Evolutionary conservation across 306 rosid species (phyloP).

Genomic region (Prunus mira): DNA sequence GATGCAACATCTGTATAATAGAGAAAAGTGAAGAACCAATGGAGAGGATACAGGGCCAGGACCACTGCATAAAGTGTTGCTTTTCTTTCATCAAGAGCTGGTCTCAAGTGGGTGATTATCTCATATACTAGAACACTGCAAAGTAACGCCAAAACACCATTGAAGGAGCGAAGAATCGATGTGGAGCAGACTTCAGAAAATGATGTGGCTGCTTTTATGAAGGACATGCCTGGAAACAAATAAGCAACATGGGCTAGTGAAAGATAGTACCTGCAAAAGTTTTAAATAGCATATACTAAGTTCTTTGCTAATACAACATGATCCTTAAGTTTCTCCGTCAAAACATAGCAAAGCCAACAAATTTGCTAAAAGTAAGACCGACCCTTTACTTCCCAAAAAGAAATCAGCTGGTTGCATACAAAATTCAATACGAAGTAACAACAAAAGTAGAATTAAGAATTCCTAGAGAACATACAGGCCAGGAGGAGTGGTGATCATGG

Average conservation of each 20-base stretch:
- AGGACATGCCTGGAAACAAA: conserved; percentile 71
- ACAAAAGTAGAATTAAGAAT: conserved; percentile 1
- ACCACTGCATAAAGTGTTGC: conserved; percentile 56
- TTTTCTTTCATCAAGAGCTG: conserved; percentile 56
- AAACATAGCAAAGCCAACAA: background rate
- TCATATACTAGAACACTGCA: conserved; percentile 67
- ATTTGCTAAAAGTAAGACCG: background rate
- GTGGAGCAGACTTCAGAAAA: conserved; percentile 63
- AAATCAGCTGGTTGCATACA: conserved; percentile 2
- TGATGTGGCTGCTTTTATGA: conserved; percentile 39
- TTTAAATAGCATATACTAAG: conserved; percentile 21
- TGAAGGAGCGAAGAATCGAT: conserved; percentile 63
- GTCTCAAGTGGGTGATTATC: conserved; percentile 67
- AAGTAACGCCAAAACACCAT: conserved; percentile 61
- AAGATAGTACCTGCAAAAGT: conserved; percentile 88
- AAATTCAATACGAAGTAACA: background rate
- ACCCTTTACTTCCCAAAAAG: background rate
- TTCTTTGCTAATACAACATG: conserved; percentile 13
- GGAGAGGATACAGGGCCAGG: conserved; percentile 76
- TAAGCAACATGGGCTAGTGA: conserved; percentile 88
- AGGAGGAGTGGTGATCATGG: conserved; percentile 96
- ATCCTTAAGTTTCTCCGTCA: background rate
- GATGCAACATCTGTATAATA: conserved; percentile 93
- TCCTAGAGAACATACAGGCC: conserved; percentile 64
- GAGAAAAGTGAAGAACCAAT: conserved; percentile 90